Percentiles rank a stretch among this genome's conserved stretches.
Evolutionary conservation across 2,329 filamentous ascomycete species (phyloP).

Genomic region (Colletotrichum agaves): DNA sequence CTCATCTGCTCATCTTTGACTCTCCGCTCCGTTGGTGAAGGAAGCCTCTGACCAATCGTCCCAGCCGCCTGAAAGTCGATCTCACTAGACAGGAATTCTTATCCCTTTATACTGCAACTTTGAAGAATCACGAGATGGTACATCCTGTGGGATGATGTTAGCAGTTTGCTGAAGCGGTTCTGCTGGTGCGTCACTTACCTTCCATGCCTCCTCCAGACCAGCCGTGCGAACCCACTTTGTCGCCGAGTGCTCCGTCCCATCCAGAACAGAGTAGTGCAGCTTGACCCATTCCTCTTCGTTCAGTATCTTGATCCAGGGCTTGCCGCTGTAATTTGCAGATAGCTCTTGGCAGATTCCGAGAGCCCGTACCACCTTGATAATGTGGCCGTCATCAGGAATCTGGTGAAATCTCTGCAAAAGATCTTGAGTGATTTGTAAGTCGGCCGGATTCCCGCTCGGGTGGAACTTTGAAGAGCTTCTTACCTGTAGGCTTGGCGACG

Average conservation of each 20-base stretch:
- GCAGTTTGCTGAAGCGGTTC: too few species aligned
- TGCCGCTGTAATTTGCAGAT: slow-evolving; percentile 56
- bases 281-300: slow-evolving; percentile 69
- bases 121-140: slow-evolving; percentile 28
- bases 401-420: slow-evolving; percentile 59
- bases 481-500: slow-evolving; percentile 57
- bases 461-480: slow-evolving; percentile 16
- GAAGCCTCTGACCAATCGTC: too few species aligned
- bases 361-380: slow-evolving; percentile 78
- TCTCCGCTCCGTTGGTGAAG: too few species aligned
- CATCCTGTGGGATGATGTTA: slow-evolving; percentile 10
- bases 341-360: slow-evolving; percentile 70
- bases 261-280: slow-evolving; percentile 69
- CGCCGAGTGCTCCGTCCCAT: slow-evolving; percentile 63
- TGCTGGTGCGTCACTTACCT: slow-evolving; percentile 41
- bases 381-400: slow-evolving; percentile 80
- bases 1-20: too few species aligned
- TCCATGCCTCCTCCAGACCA: slow-evolving; percentile 76
- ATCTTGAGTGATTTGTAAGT: slow-evolving; percentile 42
- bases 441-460: neutral
- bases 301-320: slow-evolving; percentile 63
- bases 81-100: too few species aligned
- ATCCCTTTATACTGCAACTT: neutral
- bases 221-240: slow-evolving; percentile 68
- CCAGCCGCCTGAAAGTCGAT: too few species aligned